A percentile compares a stretch with the other conserved stretches of the same genome.
These are phyloP conservation scores for Monosporozyma aerobia DNA, from an alignment of 805 yeast species.

Conservation along the genomic window DNA sequence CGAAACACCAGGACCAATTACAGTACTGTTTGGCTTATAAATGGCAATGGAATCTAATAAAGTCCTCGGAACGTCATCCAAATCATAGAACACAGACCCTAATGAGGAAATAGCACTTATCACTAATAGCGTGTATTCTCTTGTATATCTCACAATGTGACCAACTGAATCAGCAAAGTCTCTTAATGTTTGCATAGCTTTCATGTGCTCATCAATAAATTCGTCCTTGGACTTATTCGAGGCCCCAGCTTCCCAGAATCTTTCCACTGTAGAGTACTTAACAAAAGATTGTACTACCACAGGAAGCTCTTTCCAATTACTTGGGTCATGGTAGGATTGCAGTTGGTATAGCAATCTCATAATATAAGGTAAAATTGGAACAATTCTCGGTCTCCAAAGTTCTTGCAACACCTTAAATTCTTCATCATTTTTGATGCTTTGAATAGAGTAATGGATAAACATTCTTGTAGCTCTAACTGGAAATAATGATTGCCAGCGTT, in stretches of 20 bases:
- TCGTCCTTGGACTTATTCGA: conserved; percentile 90
- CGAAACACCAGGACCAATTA: conserved; percentile 63
- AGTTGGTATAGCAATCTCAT: conserved; percentile 80
- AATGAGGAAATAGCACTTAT: conserved; percentile 82
- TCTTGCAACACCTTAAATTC: conserved; percentile 58
- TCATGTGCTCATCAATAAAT: conserved; percentile 86
- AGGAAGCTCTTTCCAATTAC: conserved; percentile 82
- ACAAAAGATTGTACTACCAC: conserved; percentile 87
- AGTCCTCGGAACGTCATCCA: conserved; percentile 68
- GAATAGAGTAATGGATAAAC: conserved; percentile 91
- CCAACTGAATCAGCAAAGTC: conserved; percentile 98
- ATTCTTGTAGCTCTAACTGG: conserved; percentile 94
- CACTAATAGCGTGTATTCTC: conserved; percentile 90
- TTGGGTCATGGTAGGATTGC: conserved; percentile 90
- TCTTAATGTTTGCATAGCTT: conserved; percentile 85
- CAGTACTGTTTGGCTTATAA: conserved; percentile 45
- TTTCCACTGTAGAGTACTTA: conserved; percentile 77
- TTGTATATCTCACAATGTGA: conserved; percentile 86
- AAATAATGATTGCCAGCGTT: conserved; percentile 88
- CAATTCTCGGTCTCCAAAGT: conserved; percentile 89
- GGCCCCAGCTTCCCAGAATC: conserved; percentile 98
- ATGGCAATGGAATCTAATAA: conserved; percentile 79
- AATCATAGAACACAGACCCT: conserved; percentile 79
- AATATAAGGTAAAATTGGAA: conserved; percentile 85
- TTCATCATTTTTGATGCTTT: conserved; percentile 69